Conservation (phyloP, 2,329 filamentous ascomycete species). For the Geosmithia morbida region DNA sequence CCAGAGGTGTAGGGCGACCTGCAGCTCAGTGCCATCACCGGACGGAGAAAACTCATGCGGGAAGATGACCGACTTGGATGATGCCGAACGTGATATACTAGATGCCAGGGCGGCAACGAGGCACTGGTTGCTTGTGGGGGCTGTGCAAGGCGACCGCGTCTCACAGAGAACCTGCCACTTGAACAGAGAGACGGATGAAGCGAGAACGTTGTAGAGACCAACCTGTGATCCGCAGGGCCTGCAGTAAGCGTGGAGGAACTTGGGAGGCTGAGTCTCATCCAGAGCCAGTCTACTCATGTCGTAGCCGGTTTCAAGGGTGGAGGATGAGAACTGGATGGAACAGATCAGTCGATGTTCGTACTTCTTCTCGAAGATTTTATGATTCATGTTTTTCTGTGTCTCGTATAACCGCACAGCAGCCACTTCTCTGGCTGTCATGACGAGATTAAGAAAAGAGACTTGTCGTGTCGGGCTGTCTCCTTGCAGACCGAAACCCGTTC, state of each 20-base stretch:
- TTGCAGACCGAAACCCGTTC: constrained; percentile 23
- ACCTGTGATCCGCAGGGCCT: constrained; percentile 27
- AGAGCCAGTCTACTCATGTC: constrained; percentile 14
- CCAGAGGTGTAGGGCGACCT: constrained; percentile 32
- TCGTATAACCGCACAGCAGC: constrained; percentile 34
- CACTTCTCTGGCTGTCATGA: constrained; percentile 31
- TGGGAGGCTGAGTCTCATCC: constrained; percentile 8
- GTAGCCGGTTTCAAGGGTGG: constrained; percentile 14
- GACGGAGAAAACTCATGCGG: constrained; percentile 10
- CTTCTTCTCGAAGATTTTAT: background rate
- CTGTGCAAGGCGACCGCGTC: constrained; percentile 8
- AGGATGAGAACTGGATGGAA: constrained; percentile 20
- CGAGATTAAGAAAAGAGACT: constrained; percentile 26
- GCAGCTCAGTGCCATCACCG: constrained; percentile 1
- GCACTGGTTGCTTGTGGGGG: constrained; percentile 31
- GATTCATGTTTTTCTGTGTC: constrained; percentile 21
- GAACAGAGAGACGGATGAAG: constrained; percentile 33
- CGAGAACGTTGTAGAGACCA: constrained; percentile 30
- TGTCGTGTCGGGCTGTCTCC: constrained; percentile 12
- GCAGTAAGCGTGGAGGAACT: constrained; percentile 27
- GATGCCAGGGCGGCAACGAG: constrained; percentile 37
- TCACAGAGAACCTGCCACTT: constrained; percentile 41
- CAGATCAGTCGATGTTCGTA: background rate
- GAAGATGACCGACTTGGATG: constrained; percentile 38
- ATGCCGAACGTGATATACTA: constrained; percentile 40